A percentile compares a stretch with the other conserved stretches of the same genome.
These are phyloP conservation scores for Dactylellina leptospora DNA, from an alignment of 2,329 filamentous ascomycete genomes.

Conservation along the genomic window DNA sequence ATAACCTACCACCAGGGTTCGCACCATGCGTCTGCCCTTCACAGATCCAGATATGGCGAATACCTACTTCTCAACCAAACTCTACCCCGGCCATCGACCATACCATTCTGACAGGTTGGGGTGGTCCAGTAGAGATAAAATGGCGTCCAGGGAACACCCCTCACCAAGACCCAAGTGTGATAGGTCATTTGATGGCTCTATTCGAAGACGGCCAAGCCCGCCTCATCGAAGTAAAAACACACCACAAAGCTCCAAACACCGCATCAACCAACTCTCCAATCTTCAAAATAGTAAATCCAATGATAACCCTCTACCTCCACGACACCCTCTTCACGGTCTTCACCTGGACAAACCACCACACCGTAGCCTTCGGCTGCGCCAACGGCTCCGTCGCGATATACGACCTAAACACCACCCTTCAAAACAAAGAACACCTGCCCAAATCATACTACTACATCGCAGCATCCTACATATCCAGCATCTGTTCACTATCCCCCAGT, in stretches of 20 bases:
- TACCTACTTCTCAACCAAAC: conserved; percentile 59
- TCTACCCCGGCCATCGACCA: conserved; percentile 61
- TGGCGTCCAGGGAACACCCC: conserved; percentile 62
- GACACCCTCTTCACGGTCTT: conserved; percentile 59
- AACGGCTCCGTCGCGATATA: conserved; percentile 64
- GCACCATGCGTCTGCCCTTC: conserved; percentile 60
- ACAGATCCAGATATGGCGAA: conserved; percentile 65
- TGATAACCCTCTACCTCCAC: conserved; percentile 58
- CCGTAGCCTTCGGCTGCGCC: conserved; percentile 63
- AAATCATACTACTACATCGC: conserved; percentile 62
- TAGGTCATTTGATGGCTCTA: conserved; percentile 64
- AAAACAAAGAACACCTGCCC: conserved; percentile 58
- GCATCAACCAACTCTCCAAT: conserved; percentile 59
- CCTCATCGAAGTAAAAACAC: conserved; percentile 58
- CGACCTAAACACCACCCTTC: conserved; percentile 56
- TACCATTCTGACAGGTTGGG: conserved; percentile 64
- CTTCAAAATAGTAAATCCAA: conserved; percentile 61
- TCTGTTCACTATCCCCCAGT: conserved; percentile 64
- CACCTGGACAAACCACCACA: conserved; percentile 63
- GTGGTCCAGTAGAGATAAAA: conserved; percentile 62
- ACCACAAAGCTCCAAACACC: conserved; percentile 59
- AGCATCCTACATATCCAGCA: conserved; percentile 63
- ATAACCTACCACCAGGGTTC: conserved; percentile 61
- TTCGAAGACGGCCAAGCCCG: conserved; percentile 64
- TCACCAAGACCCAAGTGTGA: conserved; percentile 53